Evolutionary conservation across 2,329 filamentous ascomycete species (phyloP).

Genomic region (Claviceps maximensis): DNA sequence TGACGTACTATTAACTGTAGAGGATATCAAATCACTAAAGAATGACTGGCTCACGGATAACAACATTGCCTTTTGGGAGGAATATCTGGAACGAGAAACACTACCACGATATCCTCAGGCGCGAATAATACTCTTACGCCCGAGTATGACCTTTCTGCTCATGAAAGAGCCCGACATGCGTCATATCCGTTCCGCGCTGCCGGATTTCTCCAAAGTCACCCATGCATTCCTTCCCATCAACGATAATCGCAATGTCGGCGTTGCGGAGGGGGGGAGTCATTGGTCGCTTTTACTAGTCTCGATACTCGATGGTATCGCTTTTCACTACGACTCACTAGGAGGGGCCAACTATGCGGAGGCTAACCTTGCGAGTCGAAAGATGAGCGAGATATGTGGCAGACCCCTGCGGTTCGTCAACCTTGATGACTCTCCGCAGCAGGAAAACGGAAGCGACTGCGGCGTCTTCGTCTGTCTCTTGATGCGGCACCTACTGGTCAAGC

Average conservation of each 20-base stretch:
- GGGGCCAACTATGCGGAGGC: conserved; percentile 67
- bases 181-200: conserved; percentile 53
- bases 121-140: conserved; percentile 79
- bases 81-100: conserved; percentile 85
- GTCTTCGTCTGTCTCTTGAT: conserved; percentile 94
- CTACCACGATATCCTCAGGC: conserved; percentile 68
- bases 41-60: conserved; percentile 97
- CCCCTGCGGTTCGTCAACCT: conserved; percentile 67
- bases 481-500: conserved; percentile 80
- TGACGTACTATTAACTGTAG: conserved; percentile 52
- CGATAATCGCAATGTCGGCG: conserved; percentile 61
- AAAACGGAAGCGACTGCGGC: conserved; percentile 86
- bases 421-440: conserved; percentile 76
- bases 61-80: conserved; percentile 96
- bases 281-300: conserved; percentile 91
- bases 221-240: conserved; percentile 96
- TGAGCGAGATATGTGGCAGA: conserved; percentile 54
- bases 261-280: conserved; percentile 82
- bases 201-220: conserved; percentile 66
- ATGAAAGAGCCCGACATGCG: conserved; percentile 55
- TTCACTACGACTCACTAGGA: conserved; percentile 87
- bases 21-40: conserved; percentile 79
- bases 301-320: conserved; percentile 77
- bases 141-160: conserved; percentile 84
- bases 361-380: conserved; percentile 51